Percentiles rank a stretch among this genome's conserved stretches.
Conservation (phyloP, 2,329 filamentous ascomycete genomes). For the Colletotrichum melonis region DNA sequence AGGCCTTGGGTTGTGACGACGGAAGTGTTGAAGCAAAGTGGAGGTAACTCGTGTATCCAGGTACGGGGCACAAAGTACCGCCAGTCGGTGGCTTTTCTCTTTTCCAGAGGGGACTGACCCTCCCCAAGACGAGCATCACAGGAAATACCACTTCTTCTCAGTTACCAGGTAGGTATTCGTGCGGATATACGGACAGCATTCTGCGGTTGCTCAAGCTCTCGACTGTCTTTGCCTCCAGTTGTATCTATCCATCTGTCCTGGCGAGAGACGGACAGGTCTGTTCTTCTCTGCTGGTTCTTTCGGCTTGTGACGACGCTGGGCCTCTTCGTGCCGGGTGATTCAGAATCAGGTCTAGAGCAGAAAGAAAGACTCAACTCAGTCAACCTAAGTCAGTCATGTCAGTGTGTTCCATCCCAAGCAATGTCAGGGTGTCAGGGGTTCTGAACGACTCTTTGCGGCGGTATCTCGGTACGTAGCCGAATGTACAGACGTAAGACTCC, state of each 20-base stretch:
- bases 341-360: background rate
- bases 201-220: too few species aligned
- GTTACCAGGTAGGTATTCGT: background rate
- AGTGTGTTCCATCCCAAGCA: background rate
- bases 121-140: background rate
- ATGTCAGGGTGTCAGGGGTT: slow-evolving; percentile 11
- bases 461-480: slow-evolving; percentile 1
- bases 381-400: background rate
- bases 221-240: background rate
- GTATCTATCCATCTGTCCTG: background rate
- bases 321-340: background rate
- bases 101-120: background rate
- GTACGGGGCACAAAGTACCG: slow-evolving; percentile 18
- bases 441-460: background rate
- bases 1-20: slow-evolving; percentile 7
- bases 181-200: background rate
- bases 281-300: background rate
- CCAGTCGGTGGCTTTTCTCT: slow-evolving; percentile 24
- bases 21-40: background rate
- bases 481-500: background rate
- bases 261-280: background rate
- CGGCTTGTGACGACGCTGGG: slow-evolving; percentile 11
- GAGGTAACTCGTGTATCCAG: slow-evolving; percentile 1
- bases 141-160: background rate
- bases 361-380: background rate